Evolutionary conservation across 2,329 filamentous ascomycete species (phyloP), one percentile per base, ranked within the genome.

Genomic region (Aspergillus nomiae): DNA sequence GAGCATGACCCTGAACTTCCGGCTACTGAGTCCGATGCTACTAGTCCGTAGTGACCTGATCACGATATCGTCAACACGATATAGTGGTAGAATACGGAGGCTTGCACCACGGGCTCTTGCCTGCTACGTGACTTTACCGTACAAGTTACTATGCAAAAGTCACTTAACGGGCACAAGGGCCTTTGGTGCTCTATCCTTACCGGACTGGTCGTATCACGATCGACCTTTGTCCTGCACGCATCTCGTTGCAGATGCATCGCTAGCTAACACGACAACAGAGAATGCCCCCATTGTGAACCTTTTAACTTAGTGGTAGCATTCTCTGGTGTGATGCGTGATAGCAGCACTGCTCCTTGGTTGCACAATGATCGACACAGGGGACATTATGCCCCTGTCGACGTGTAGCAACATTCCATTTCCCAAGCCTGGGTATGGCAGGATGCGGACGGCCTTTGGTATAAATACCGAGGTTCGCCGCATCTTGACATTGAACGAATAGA

Each of bases 21-120:
- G 11, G 68, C 71, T 46, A 70, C 69, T 38, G 68, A 66, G 7
- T 74, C 71, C n/a, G 67, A 70, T 63, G 61, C 70, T 43, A 71
- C 69, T 16, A 72, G 70, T 66, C 62, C 68, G 30, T 56, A 59
- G 45, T 66, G 60, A 55, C n/a, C 5, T 9, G 21, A n/a, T 51
- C 10, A 34, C 19, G 63, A 9, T 14, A 41, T 24, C 38, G 16
- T 16, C 53, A 38, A 21, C 16, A 14, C 45, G 59, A 63, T 12
- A 19, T 30, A 2, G n/a, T 11, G 16, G 28, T 38, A 26, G 38
- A 41, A 56, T 45, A 32, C 41, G 9, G 8, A 19, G 38, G 38
- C 38, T 41, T n/a, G 38, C 19, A 9, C 14, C 19, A 19, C n/a
- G n/a, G 38, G 38, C 19, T 41, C 16, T 41, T 19, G 16, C 38